A percentile compares a stretch with the other conserved stretches of the same genome.
Conservation (phyloP, 2,329 filamentous ascomycete genomes). For the Alternaria metachromatica region DNA sequence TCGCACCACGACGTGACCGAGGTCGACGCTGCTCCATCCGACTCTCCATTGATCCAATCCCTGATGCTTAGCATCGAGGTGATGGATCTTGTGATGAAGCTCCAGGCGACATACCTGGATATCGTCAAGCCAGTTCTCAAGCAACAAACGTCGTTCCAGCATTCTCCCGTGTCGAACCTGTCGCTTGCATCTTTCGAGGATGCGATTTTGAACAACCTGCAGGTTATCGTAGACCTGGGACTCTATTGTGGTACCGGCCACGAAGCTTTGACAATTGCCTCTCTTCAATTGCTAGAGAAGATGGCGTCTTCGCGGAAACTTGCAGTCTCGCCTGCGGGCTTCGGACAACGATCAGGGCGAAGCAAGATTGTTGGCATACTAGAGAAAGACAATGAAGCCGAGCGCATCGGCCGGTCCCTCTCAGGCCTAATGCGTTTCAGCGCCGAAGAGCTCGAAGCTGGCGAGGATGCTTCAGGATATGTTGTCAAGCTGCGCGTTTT, state of each 20-base stretch:
- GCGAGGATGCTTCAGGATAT: constrained; percentile 74
- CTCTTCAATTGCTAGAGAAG: constrained; percentile 82
- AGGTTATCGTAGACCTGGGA: constrained; percentile 80
- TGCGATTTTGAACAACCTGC: constrained; percentile 80
- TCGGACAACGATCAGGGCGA: constrained; percentile 68
- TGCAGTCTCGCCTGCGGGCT: constrained; percentile 70
- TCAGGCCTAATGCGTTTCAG: constrained; percentile 70
- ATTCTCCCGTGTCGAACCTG: constrained; percentile 71
- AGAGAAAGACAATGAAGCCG: constrained; percentile 78
- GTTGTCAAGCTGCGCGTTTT: constrained; percentile 83
- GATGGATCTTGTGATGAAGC: constrained; percentile 79
- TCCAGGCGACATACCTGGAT: constrained; percentile 90
- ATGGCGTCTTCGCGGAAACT: constrained; percentile 85
- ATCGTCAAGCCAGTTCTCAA: constrained; percentile 82
- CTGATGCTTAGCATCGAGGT: constrained; percentile 83
- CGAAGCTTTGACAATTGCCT: constrained; percentile 77
- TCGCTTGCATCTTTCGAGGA: constrained; percentile 92
- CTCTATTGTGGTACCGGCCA: constrained; percentile 87
- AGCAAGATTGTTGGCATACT: constrained; percentile 90
- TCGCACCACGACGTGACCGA: constrained; percentile 78
- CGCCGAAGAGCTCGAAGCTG: constrained; percentile 74
- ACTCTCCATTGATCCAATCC: constrained; percentile 82
- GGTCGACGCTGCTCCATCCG: constrained; percentile 73
- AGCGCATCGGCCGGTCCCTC: constrained; percentile 78
- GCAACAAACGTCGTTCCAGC: constrained; percentile 65